A percentile compares a stretch with the other conserved stretches of the same genome.
Evolutionary conservation across 495 filamentous ascomycete species (phyloP).

Genomic region (Talaromyces proteolyticus): DNA sequence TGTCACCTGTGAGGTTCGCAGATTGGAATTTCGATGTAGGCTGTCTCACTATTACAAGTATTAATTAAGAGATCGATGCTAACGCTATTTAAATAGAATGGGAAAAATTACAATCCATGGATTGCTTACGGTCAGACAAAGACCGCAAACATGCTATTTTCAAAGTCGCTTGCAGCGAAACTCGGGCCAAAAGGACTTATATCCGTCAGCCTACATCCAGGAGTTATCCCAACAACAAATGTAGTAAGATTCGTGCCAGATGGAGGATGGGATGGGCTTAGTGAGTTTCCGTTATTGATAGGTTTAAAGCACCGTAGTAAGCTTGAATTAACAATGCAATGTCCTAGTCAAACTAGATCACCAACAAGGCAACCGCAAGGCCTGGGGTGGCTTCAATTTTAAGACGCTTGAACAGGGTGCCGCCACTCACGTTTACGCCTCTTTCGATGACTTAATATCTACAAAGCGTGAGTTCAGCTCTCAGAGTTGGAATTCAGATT

Average conservation of each 20-base stretch:
- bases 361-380: slow-evolving; percentile 16
- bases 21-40: slow-evolving; percentile 49
- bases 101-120: slow-evolving; percentile 43
- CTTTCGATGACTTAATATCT: slow-evolving; percentile 39
- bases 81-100: slow-evolving; percentile 28
- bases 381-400: slow-evolving; percentile 21
- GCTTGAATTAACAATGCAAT: background rate
- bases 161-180: slow-evolving; percentile 35
- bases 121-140: slow-evolving; percentile 52
- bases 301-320: no score
- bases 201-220: slow-evolving; percentile 40
- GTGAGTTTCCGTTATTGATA: slow-evolving; percentile 3
- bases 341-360: slow-evolving; percentile 9
- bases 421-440: slow-evolving; percentile 53
- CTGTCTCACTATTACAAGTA: background rate
- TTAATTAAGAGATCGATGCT: slow-evolving; percentile 12
- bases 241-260: slow-evolving; percentile 21
- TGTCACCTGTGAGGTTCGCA: slow-evolving; percentile 37
- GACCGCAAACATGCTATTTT: slow-evolving; percentile 53
- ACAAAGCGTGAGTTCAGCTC: slow-evolving; percentile 29
- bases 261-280: slow-evolving; percentile 11
- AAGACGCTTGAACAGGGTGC: slow-evolving; percentile 47
- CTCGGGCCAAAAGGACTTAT: slow-evolving; percentile 19
- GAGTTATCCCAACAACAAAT: slow-evolving; percentile 22
- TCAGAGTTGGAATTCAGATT: no score